Conservation (phyloP, 257 asterid species). For the Scutellaria barbata region DNA sequence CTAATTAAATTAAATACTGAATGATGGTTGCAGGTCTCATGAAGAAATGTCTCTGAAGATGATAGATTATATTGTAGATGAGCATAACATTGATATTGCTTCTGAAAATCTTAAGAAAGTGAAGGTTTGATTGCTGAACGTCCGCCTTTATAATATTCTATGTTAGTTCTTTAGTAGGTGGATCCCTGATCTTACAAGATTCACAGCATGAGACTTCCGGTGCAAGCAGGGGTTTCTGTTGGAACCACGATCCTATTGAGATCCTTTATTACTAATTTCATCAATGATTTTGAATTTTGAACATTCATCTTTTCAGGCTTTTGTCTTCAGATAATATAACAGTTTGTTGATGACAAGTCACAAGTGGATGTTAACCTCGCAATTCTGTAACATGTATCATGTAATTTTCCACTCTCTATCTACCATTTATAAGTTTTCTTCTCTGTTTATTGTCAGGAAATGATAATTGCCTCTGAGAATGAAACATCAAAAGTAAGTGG, state of each 20-base stretch:
- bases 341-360: background rate
- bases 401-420: conserved; percentile 18
- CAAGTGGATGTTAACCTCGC: conserved; percentile 6
- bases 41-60: conserved; percentile 91
- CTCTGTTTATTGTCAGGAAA: conserved; percentile 57
- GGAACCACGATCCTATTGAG: conserved; percentile 24
- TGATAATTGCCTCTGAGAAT: conserved; percentile 74
- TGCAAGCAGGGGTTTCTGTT: conserved; percentile 21
- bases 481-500: conserved; percentile 57
- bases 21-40: conserved; percentile 71
- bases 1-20: conserved; percentile 26
- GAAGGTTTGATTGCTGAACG: conserved; percentile 58
- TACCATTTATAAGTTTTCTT: conserved; percentile 13
- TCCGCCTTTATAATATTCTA: conserved; percentile 13
- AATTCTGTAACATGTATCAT: conserved; percentile 3
- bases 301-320: conserved; percentile 1
- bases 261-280: background rate
- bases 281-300: conserved; percentile 8
- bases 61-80: conserved; percentile 82
- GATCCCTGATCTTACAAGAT: conserved; percentile 19
- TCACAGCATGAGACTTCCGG: conserved; percentile 13
- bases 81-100: conserved; percentile 74
- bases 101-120: conserved; percentile 62
- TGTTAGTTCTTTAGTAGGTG: conserved; percentile 14
- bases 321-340: conserved; percentile 3